A percentile compares a stretch with the other conserved stretches of the same genome.
Evolutionary conservation across 2,329 filamentous ascomycete species (phyloP).

Genomic region (Hymenoscyphus fructigenus): DNA sequence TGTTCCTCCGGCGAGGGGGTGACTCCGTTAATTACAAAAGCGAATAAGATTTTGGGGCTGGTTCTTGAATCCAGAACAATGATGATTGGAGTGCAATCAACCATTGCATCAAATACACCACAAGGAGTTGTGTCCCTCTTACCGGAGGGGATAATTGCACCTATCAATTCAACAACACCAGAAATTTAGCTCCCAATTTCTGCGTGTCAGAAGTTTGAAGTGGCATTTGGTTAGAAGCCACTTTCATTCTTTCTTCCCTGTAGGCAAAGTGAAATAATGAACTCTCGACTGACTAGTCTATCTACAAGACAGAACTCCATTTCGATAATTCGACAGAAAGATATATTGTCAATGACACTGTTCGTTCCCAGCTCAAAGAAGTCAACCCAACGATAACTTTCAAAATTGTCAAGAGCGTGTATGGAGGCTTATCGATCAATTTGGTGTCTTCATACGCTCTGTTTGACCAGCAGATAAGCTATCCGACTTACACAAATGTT

Average conservation of each 20-base stretch:
- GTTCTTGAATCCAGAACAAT: constrained; percentile 29
- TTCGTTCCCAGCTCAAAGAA: background rate
- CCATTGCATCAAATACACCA: constrained; percentile 31
- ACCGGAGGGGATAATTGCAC: constrained; percentile 30
- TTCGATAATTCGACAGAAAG: background rate
- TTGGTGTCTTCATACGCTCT: constrained; percentile 7
- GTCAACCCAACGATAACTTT: constrained; percentile 10
- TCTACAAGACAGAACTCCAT: background rate
- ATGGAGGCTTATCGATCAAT: constrained; percentile 5
- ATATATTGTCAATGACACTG: constrained; percentile 10
- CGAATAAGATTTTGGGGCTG: background rate
- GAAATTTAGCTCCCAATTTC: constrained; percentile 38
- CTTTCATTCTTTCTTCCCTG: background rate
- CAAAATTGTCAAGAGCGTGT: constrained; percentile 2
- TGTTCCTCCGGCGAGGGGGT: background rate
- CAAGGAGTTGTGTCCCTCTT: constrained; percentile 10
- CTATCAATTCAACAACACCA: constrained; percentile 37
- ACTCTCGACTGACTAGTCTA: background rate
- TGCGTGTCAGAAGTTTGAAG: constrained; percentile 38
- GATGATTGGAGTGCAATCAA: constrained; percentile 38
- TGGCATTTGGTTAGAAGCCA: constrained; percentile 28
- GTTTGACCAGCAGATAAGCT: constrained; percentile 6
- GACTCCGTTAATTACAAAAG: background rate
- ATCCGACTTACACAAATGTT: background rate
- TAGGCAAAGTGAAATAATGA: background rate